Conservation (phyloP, 2,329 filamentous ascomycete species). For the Colletotrichum sp. region DNA sequence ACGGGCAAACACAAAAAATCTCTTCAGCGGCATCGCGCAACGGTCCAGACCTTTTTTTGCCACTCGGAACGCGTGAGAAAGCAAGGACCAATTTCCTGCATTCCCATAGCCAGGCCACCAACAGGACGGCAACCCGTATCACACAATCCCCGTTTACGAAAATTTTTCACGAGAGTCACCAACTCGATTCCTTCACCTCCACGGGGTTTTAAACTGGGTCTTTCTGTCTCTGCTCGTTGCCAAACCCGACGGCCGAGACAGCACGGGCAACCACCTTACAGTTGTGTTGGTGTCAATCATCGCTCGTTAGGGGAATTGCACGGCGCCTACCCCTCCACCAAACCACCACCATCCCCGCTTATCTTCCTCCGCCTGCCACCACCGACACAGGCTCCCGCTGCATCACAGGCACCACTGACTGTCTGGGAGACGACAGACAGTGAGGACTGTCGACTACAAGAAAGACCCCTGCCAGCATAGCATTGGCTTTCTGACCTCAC, state of each 20-base stretch:
- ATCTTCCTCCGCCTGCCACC: slow-evolving; percentile 10
- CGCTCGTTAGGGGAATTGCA: slow-evolving; percentile 16
- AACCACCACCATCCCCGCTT: slow-evolving; percentile 15
- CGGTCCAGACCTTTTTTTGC: slow-evolving; percentile 9
- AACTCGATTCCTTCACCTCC: neutral
- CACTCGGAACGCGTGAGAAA: slow-evolving; percentile 16
- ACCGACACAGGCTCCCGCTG: slow-evolving; percentile 1
- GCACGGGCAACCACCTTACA: neutral
- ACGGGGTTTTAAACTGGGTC: neutral
- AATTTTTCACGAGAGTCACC: slow-evolving; percentile 15
- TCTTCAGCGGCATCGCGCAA: slow-evolving; percentile 9
- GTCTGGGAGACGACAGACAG: neutral
- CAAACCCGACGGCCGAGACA: slow-evolving; percentile 22
- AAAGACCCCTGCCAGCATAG: slow-evolving; percentile 15
- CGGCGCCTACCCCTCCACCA: slow-evolving; percentile 19
- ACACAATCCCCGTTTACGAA: slow-evolving; percentile 1
- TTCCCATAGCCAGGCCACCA: slow-evolving; percentile 13
- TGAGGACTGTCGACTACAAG: slow-evolving; percentile 5
- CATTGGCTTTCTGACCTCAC: neutral
- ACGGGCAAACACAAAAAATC: slow-evolving; percentile 6
- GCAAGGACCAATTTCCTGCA: slow-evolving; percentile 18
- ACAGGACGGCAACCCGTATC: slow-evolving; percentile 8
- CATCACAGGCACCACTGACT: neutral
- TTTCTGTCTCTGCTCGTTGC: neutral
- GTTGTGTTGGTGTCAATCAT: slow-evolving; percentile 9